phyloP scores from a whole-genome alignment of 306 rosid genomes.

The Prunus persica region Prunus_persica_NCBIv2 NC_034009.1:34970001-34970500 shows the following conservation, averaged over 20 bases:
- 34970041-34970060: constrained; percentile 84
- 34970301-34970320: neutral
- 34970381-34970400: constrained; percentile 92
- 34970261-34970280: constrained; percentile 95
- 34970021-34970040: constrained; percentile 75
- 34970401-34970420: constrained; percentile 89
- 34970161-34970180: neutral
- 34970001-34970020: constrained; percentile 2
- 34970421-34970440: constrained; percentile 86
- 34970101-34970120: constrained; percentile 91
- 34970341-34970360: neutral
- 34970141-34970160: constrained; percentile 17
- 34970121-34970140: constrained; percentile 34
- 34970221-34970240: constrained; percentile 92
- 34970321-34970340: neutral
- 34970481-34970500: constrained; percentile 13
- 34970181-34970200: neutral
- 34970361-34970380: constrained; percentile 49
- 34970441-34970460: constrained; percentile 81
- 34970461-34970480: constrained; percentile 68
- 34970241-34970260: constrained; percentile 86
- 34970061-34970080: constrained; percentile 86
- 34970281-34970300: constrained; percentile 19
- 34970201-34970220: constrained; percentile 49
- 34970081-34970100: constrained; percentile 78